Conservation (phyloP, 108 stramenopile species). For the Fistulifera solaris region DNA sequence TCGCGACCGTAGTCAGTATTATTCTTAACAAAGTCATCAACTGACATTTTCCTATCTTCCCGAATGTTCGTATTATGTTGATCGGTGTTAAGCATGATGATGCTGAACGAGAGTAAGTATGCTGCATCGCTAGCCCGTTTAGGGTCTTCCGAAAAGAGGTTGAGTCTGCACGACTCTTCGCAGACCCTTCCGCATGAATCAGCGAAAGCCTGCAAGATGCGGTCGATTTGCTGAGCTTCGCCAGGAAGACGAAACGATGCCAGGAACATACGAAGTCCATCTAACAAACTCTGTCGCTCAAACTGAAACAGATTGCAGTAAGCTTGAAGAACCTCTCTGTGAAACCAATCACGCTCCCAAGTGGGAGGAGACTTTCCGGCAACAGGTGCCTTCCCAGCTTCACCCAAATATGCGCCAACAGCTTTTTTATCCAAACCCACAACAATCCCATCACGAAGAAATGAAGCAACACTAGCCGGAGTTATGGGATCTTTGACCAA, state of each 20-base stretch:
- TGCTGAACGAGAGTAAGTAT: conserved; percentile 89
- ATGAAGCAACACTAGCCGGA: conserved; percentile 71
- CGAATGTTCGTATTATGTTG: conserved; percentile 94
- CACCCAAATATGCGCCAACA: conserved; percentile 87
- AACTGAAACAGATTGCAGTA: conserved; percentile 83
- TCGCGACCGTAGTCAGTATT: conserved; percentile 90
- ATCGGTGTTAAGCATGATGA: conserved; percentile 98
- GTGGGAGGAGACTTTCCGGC: conserved; percentile 49
- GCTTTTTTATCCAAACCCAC: conserved; percentile 81
- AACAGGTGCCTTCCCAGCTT: conserved; percentile 59
- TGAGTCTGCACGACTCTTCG: conserved; percentile 64
- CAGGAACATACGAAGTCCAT: conserved; percentile 87
- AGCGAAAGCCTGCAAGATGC: conserved; percentile 84
- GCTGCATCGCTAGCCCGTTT: conserved; percentile 87
- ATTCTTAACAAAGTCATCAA: conserved; percentile 82
- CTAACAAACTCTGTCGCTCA: conserved; percentile 70
- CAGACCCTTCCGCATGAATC: conserved; percentile 72
- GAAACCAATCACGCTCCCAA: conserved; percentile 79
- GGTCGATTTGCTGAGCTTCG: conserved; percentile 88
- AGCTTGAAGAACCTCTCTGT: conserved; percentile 69
- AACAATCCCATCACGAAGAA: conserved; percentile 81
- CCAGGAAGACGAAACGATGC: conserved; percentile 91
- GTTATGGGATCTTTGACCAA: conserved; percentile 67
- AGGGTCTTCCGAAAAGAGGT: conserved; percentile 66
- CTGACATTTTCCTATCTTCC: conserved; percentile 88